phyloP scores from a whole-genome alignment of 257 asterid genomes.

The Scutellaria galericulata region DNA sequence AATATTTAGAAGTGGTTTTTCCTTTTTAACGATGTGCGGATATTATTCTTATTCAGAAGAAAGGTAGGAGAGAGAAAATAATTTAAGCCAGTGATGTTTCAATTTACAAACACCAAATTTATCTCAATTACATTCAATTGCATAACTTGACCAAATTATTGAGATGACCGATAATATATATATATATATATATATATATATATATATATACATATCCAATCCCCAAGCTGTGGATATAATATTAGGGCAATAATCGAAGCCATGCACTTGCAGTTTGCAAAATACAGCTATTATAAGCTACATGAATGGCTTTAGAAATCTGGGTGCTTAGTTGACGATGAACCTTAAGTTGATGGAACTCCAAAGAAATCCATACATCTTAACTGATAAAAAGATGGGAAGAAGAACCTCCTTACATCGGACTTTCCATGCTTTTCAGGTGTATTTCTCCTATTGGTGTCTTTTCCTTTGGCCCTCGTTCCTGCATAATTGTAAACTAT shows the following conservation, averaged over 20 bases:
- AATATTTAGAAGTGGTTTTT: not conserved
- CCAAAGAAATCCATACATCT: not conserved
- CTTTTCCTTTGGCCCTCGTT: constrained; percentile 37
- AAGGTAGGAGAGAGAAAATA: not conserved
- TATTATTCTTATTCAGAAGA: constrained; percentile 7
- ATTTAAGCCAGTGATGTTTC: not conserved
- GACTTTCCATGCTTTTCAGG: constrained; percentile 39
- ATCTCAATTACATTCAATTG: constrained; percentile 1
- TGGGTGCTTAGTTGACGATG: constrained; percentile 18
- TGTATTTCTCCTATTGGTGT: constrained; percentile 31
- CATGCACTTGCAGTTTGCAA: not conserved
- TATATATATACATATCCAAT: no score
- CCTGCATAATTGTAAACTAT: constrained; percentile 45
- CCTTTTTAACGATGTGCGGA: not conserved
- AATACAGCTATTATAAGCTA: not conserved
- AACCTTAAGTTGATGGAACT: constrained; percentile 1
- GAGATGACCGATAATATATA: no score
- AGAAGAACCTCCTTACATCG: constrained; percentile 48
- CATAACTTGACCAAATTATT: not conserved
- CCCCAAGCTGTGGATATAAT: no score
- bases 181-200: no score
- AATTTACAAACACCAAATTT: not conserved
- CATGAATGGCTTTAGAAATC: constrained; percentile 5
- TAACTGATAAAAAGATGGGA: constrained; percentile 9
- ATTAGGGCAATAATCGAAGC: not conserved